These are phyloP conservation scores for Globisporangium nodosum DNA, from an alignment of 352 stramenopile species.

Conservation along the genomic window DNA sequence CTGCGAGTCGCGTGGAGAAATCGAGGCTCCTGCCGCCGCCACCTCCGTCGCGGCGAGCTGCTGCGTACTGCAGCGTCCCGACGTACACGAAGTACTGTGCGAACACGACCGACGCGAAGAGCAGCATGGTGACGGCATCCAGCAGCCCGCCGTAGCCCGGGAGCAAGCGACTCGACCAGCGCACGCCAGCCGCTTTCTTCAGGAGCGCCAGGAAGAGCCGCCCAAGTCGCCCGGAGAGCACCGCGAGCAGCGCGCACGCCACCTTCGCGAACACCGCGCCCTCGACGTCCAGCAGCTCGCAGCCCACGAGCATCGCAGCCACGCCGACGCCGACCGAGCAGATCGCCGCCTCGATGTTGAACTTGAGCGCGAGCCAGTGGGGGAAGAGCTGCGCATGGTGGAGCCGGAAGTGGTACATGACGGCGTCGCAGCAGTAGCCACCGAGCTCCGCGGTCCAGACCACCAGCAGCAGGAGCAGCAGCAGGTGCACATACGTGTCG, in stretches of 20 bases:
- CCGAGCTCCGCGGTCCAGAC: slow-evolving; percentile 43
- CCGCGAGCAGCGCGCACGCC: slow-evolving; percentile 3
- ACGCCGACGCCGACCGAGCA: slow-evolving; percentile 32
- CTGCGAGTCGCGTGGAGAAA: slow-evolving; percentile 1
- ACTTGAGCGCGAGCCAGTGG: slow-evolving; percentile 30
- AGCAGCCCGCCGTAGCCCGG: slow-evolving; percentile 92
- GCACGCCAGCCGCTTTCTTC: slow-evolving; percentile 89
- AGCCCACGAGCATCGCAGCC: slow-evolving; percentile 29
- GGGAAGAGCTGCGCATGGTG: slow-evolving; percentile 37
- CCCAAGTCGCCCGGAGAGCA: slow-evolving; percentile 87
- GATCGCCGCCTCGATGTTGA: slow-evolving; percentile 42
- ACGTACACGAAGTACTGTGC: slow-evolving; percentile 43
- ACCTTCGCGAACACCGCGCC: slow-evolving; percentile 6
- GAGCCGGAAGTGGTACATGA: slow-evolving; percentile 54
- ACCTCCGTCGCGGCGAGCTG: not conserved
- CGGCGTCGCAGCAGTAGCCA: slow-evolving; percentile 36
- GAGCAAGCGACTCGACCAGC: slow-evolving; percentile 90
- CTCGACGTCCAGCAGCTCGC: slow-evolving; percentile 22
- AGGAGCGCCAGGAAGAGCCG: slow-evolving; percentile 91
- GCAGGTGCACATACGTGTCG: slow-evolving; percentile 27
- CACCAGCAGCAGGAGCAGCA: slow-evolving; percentile 35
- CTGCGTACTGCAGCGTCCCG: slow-evolving; percentile 1
- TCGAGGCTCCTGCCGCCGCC: not conserved
- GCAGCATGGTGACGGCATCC: slow-evolving; percentile 87
- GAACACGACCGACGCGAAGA: slow-evolving; percentile 73